phyloP scores from a whole-genome alignment of 768 basidiomycete species.

The Leucosporidium creatinivorum region DNA sequence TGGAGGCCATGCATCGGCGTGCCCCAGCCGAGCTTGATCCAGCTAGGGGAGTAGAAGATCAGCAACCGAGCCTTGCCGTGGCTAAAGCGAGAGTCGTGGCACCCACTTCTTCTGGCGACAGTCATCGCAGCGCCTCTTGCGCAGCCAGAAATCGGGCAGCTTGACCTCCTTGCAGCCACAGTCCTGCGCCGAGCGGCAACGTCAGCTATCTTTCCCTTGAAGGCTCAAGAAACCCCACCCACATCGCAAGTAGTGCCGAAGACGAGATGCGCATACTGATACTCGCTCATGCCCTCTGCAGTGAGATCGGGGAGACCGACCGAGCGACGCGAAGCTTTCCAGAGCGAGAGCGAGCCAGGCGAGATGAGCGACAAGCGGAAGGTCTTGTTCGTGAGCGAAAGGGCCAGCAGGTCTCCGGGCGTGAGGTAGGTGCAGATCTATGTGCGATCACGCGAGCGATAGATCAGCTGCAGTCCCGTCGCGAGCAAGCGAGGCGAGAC shows the following conservation, averaged over 20 bases:
- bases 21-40: too few species aligned
- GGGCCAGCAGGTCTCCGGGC: slow-evolving; percentile 33
- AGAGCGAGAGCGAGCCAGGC: not conserved
- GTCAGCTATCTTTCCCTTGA: too few species aligned
- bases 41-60: too few species aligned
- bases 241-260: slow-evolving; percentile 21
- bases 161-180: not conserved
- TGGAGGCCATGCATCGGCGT: too few species aligned
- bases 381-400: not conserved
- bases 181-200: not conserved
- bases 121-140: not conserved
- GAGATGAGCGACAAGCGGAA: slow-evolving; percentile 4
- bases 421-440: slow-evolving; percentile 31
- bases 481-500: slow-evolving; percentile 10
- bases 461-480: slow-evolving; percentile 9
- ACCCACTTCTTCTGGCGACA: slow-evolving; percentile 5
- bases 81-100: not conserved
- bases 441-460: slow-evolving; percentile 14
- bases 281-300: not conserved
- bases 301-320: slow-evolving; percentile 3
- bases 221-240: not conserved
- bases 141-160: not conserved
- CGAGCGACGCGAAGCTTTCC: slow-evolving; percentile 7
- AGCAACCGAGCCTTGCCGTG: not conserved
- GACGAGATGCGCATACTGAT: slow-evolving; percentile 2